Evolutionary conservation across 495 filamentous ascomycete species (phyloP).

Genomic region (Amphirosellinia nigrospora): DNA sequence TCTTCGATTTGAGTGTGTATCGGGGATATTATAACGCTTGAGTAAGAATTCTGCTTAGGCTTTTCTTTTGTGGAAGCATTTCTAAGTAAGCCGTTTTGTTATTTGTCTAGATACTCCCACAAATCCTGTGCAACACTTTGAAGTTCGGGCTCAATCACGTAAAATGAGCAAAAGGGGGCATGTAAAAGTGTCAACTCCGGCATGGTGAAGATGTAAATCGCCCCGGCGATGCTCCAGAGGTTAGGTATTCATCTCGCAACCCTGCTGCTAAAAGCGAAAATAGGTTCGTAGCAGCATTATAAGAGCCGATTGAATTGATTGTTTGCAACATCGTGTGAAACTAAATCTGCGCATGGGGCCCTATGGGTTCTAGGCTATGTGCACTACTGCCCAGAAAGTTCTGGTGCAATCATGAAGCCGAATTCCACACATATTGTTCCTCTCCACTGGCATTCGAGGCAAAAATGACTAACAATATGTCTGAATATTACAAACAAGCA

Average conservation of each 20-base stretch:
- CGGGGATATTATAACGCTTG: too few species aligned
- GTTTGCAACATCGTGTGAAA: background rate
- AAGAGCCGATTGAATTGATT: background rate
- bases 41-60: too few species aligned
- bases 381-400: background rate
- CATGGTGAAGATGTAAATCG: background rate
- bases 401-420: background rate
- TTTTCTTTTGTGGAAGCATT: too few species aligned
- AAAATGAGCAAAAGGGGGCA: too few species aligned
- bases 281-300: background rate
- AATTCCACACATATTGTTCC: background rate
- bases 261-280: background rate
- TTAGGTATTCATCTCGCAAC: background rate
- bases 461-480: background rate
- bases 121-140: too few species aligned
- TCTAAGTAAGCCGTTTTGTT: too few species aligned
- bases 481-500: background rate
- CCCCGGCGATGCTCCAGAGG: background rate
- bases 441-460: background rate
- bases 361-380: conserved; percentile 1
- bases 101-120: too few species aligned
- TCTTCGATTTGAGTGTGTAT: too few species aligned
- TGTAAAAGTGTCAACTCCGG: too few species aligned
- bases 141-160: too few species aligned
- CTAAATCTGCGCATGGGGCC: background rate